phyloP scores from a whole-genome alignment of 2,329 filamentous ascomycete species.

The Zarea fungicola region DNA sequence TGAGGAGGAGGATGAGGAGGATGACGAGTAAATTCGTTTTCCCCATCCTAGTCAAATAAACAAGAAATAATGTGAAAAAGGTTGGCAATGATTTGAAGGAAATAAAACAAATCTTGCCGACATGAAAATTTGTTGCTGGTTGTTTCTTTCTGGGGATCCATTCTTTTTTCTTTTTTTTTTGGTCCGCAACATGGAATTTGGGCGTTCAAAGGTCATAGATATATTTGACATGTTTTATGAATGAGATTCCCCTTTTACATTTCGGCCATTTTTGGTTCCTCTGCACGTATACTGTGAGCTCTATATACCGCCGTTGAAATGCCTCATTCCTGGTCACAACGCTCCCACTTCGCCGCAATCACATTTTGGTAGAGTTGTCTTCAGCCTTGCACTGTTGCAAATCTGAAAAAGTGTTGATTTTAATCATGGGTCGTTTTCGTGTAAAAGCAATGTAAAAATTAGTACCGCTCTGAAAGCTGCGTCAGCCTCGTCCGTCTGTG shows the following conservation, averaged over 20 bases:
- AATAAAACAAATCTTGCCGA: not conserved
- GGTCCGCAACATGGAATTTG: conserved; percentile 12
- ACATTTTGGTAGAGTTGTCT: too few species aligned
- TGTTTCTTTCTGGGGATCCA: too few species aligned
- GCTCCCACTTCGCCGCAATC: too few species aligned
- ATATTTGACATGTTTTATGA: conserved; percentile 13
- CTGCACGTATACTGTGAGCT: not conserved
- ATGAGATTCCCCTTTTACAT: conserved; percentile 13
- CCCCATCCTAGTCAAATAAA: not conserved
- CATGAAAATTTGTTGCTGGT: too few species aligned
- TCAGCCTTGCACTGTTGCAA: too few species aligned
- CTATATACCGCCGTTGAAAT: too few species aligned
- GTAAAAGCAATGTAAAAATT: too few species aligned
- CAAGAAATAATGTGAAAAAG: not conserved
- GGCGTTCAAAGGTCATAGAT: conserved; percentile 13
- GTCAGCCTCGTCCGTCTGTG: too few species aligned
- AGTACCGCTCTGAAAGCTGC: too few species aligned
- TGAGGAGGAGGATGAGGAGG: conserved; percentile 61
- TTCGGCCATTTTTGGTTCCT: conserved; percentile 6
- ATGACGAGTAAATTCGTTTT: conserved; percentile 52
- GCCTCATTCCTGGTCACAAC: not conserved
- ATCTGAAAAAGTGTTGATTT: too few species aligned
- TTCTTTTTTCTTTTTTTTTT: not conserved
- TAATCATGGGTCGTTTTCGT: too few species aligned
- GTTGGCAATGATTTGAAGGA: not conserved